Base-by-base conservation (phyloP, 257 asterid species). In the Apocynum venetum region DNA sequence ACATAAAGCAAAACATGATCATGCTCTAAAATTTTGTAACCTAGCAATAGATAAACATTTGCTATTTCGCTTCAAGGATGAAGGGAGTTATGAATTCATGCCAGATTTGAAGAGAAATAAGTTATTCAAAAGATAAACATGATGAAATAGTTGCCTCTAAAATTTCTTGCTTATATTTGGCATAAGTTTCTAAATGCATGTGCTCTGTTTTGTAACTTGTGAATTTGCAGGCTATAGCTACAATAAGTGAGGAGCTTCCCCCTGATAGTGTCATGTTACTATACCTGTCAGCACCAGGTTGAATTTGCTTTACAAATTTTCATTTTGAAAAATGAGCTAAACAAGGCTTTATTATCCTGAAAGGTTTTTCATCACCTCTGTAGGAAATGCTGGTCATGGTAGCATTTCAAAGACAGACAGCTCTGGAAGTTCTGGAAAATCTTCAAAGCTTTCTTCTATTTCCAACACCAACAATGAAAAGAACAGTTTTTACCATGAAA, bases 201-300 rank as follows among this genome's bases (percentile, higher is more conserved):
- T 31, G 19, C 7, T 44, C 13, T 38, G 47, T 72, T 31, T 64
- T 74, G 53, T 79, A 60, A 25, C 55, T 71, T 78, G 38, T 82
- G 67, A 68, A 40, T 76, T 76, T 63, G 41, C 91, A 95, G 99
- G 97, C 89, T 79, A 86, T 95, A 78, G 99, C 99, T 47, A 86
- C 96, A 70, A 87, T 88, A 46, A 88, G 94, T 72, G 96, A 92
- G 86, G 96, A 90, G 83, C 99, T 95, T 77, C 96, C 97, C 81
- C 86, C 82, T 43, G 99, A 95, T 76, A 89, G 87, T 82, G 88
- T 93, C 73, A 81, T 95, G 93, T 89, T 95, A 75, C 73, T 95
- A 78, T 95, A 95, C 85, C 79, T 95, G 74, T 93, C 99, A 55
- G 89, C 97, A 43, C 73, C 96, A 87, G 98, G 99, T 95, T 74